Conservation (phyloP, 164 flowering plant genomes). For the Vitis labrusca region DNA sequence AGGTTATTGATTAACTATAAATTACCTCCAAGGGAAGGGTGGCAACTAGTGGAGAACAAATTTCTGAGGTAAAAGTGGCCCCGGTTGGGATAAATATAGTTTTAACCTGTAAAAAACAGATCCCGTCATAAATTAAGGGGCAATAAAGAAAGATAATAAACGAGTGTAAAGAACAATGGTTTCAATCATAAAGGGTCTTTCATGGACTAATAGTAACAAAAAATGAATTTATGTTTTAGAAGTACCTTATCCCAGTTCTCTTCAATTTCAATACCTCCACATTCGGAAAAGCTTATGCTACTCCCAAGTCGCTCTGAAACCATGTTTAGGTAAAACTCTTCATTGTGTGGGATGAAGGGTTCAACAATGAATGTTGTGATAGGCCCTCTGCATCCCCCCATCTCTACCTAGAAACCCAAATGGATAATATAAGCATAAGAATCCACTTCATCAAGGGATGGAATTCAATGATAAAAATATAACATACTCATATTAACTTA, state of each 20-base stretch:
- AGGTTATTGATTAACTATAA: not conserved
- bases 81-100: constrained; percentile 78
- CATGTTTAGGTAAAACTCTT: constrained; percentile 80
- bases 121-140: constrained; percentile 1
- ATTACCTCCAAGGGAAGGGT: constrained; percentile 91
- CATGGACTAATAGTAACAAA: not conserved
- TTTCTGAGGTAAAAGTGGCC: constrained; percentile 55
- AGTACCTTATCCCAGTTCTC: constrained; percentile 96
- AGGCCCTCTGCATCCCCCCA: constrained; percentile 91
- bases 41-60: constrained; percentile 81
- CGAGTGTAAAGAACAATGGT: not conserved
- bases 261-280: constrained; percentile 95
- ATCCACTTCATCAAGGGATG: not conserved
- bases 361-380: constrained; percentile 91
- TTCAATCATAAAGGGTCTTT: not conserved
- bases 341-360: constrained; percentile 82
- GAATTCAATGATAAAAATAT: not conserved
- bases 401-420: constrained; percentile 56
- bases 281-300: constrained; percentile 90
- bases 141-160: not conserved
- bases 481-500: too few relatives aligned
- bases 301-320: constrained; percentile 86
- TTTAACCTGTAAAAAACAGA: constrained; percentile 57
- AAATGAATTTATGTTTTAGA: not conserved
- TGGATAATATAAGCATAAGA: not conserved